Evolutionary conservation across 768 basidiomycete species (phyloP).

Genomic region (Punctularia strigosozonata): DNA sequence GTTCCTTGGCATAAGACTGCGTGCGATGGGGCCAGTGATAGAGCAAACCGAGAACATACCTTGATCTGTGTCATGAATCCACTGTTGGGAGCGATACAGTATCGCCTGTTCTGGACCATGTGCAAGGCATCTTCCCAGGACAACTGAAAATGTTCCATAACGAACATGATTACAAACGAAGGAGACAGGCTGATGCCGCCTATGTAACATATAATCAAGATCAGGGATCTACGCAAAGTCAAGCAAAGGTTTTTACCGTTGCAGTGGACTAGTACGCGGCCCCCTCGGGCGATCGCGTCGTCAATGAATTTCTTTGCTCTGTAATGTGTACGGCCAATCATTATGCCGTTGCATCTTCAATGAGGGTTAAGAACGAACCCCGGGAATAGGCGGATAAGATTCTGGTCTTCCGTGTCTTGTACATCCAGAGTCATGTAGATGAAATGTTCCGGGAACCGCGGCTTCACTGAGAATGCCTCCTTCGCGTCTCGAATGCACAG

Average conservation of each 20-base stretch:
- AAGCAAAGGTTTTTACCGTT: constrained; percentile 43
- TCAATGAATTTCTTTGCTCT: constrained; percentile 76
- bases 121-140: constrained; percentile 86
- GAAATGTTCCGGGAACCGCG: constrained; percentile 75
- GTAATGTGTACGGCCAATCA: no score
- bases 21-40: background rate
- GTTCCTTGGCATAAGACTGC: background rate
- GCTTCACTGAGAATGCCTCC: constrained; percentile 81
- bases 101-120: constrained; percentile 80
- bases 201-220: constrained; percentile 14
- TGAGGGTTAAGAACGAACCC: constrained; percentile 31
- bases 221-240: background rate
- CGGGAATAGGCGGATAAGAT: constrained; percentile 87
- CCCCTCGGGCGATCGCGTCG: constrained; percentile 48
- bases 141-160: constrained; percentile 74
- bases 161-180: constrained; percentile 87
- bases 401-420: constrained; percentile 90
- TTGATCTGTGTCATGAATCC: constrained; percentile 91
- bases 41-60: constrained; percentile 25
- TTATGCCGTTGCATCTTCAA: background rate
- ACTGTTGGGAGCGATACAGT: constrained; percentile 88
- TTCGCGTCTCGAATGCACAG: constrained; percentile 84
- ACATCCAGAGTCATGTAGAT: constrained; percentile 75
- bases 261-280: constrained; percentile 80
- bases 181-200: constrained; percentile 85